Conservation (phyloP, 1,139 yeast genomes). For the Blastobotrys illinoisensis region DNA sequence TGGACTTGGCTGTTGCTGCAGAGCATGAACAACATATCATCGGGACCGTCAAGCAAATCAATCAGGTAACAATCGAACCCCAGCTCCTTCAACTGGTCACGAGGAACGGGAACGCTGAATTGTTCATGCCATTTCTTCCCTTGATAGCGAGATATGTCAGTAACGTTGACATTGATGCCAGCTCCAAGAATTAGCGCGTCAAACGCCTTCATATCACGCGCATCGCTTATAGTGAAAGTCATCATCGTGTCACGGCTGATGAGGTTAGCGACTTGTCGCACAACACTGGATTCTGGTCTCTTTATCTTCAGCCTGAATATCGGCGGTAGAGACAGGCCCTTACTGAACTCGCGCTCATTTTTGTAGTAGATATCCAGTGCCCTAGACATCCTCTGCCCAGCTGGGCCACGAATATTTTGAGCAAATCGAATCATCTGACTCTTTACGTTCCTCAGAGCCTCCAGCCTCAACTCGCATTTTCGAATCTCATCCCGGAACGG, state of each 20-base stretch:
- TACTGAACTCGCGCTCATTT: neutral
- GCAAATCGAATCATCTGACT: conserved; percentile 33
- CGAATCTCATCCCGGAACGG: conserved; percentile 22
- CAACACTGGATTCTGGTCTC: neutral
- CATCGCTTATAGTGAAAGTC: conserved; percentile 44
- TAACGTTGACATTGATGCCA: conserved; percentile 40
- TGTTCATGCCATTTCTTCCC: neutral
- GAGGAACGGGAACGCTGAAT: neutral
- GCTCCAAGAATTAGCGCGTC: neutral
- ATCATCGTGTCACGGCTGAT: conserved; percentile 16
- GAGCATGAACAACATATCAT: conserved; percentile 67
- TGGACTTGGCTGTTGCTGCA: conserved; percentile 55
- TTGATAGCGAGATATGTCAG: conserved; percentile 37
- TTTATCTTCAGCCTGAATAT: neutral
- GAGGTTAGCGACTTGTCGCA: conserved; percentile 19
- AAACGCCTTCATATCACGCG: neutral
- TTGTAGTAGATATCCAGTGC: neutral
- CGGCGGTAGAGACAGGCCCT: neutral
- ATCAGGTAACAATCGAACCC: conserved; percentile 81
- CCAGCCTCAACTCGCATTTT: conserved; percentile 15
- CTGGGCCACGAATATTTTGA: conserved; percentile 48
- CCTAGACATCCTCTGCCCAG: neutral
- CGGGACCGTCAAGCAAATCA: conserved; percentile 72
- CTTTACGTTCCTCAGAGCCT: conserved; percentile 24
- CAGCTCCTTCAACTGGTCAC: conserved; percentile 34